phyloP scores from a whole-genome alignment of 257 asterid genomes.

The Solanum acaule region DNA sequence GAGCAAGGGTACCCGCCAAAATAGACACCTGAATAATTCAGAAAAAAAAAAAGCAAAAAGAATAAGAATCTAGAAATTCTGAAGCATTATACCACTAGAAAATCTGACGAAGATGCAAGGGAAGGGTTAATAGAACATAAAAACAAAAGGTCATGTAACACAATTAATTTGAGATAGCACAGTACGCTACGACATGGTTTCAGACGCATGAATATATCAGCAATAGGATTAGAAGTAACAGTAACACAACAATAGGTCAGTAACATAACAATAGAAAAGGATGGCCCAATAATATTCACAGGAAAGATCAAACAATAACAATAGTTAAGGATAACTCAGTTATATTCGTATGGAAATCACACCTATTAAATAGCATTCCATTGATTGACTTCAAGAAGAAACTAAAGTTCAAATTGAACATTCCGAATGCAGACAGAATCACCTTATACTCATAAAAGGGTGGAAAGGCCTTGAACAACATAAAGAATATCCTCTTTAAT shows the following conservation, averaged over 20 bases:
- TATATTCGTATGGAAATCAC: background rate
- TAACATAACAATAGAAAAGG: background rate
- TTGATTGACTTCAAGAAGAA: background rate
- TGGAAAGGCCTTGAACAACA: background rate
- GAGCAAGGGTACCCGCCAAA: conserved; percentile 98
- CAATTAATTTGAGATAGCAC: background rate
- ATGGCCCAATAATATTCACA: background rate
- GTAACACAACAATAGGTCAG: background rate
- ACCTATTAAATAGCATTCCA: background rate
- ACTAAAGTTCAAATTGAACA: background rate
- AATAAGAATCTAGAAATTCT: background rate
- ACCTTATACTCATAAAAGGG: background rate
- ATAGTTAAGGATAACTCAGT: background rate
- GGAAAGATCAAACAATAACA: background rate
- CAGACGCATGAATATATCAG: background rate
- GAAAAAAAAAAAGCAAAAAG: background rate
- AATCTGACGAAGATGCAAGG: background rate
- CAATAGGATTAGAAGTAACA: background rate
- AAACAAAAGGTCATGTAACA: background rate
- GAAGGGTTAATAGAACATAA: background rate
- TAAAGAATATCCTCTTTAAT: background rate
- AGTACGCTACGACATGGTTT: background rate
- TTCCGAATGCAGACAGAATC: background rate
- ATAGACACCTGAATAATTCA: conserved; percentile 71
- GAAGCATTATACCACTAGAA: background rate